phyloP scores from a whole-genome alignment of 768 basidiomycete species.

The Tylopilus rubrobrunneus region DNA sequence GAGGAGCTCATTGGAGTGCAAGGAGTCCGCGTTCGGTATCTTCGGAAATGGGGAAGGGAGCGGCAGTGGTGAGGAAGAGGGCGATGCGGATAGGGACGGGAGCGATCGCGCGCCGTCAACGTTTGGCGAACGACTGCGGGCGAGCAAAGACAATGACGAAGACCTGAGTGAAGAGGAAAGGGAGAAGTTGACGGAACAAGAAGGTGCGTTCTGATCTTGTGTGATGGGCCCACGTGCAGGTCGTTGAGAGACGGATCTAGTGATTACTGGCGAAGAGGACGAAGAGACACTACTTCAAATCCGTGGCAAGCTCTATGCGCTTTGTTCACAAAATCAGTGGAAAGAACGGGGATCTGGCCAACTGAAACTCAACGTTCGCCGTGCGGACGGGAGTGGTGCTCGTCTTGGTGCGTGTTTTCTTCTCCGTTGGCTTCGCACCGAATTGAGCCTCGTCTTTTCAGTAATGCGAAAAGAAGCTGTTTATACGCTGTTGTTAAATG shows the following conservation, averaged over 20 bases:
- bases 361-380: constrained; percentile 64
- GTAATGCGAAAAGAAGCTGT: constrained; percentile 89
- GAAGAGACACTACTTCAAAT: constrained; percentile 75
- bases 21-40: constrained; percentile 19
- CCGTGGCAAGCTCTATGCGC: constrained; percentile 68
- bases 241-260: constrained; percentile 32
- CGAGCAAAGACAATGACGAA: constrained; percentile 57
- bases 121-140: constrained; percentile 67
- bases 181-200: constrained; percentile 57
- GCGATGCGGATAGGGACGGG: constrained; percentile 33
- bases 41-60: constrained; percentile 38
- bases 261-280: constrained; percentile 77
- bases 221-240: not conserved
- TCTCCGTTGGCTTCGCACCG: not conserved
- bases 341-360: constrained; percentile 74
- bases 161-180: constrained; percentile 42
- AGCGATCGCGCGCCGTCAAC: constrained; percentile 33
- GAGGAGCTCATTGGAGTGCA: constrained; percentile 43
- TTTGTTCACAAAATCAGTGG: constrained; percentile 61
- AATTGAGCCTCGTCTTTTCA: constrained; percentile 23
- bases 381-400: constrained; percentile 61
- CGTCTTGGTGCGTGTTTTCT: constrained; percentile 49
- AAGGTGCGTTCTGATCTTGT: constrained; percentile 41
- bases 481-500: constrained; percentile 67
- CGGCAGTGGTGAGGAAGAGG: constrained; percentile 41